These are phyloP conservation scores for Wickerhamiella sergipiensis DNA, from an alignment of 805 yeast genomes.

Conservation along the genomic window DNA sequence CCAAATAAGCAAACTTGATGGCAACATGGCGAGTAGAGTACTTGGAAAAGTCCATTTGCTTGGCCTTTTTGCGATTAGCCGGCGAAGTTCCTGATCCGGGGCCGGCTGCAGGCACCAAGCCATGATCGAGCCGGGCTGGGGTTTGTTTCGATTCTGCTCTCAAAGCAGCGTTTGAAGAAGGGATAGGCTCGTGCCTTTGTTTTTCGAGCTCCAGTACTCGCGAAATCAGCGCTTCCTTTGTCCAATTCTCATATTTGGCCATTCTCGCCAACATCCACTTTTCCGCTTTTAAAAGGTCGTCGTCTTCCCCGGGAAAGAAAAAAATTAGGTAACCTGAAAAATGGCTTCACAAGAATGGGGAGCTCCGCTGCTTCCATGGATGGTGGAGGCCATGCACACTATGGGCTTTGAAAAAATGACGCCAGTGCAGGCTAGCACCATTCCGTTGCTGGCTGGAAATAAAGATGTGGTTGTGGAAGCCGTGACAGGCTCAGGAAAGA, in stretches of 20 bases:
- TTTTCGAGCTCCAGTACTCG: constrained; percentile 45
- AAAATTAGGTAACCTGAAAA: constrained; percentile 3
- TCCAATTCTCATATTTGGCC: constrained; percentile 31
- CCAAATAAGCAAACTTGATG: constrained; percentile 66
- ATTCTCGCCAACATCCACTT: constrained; percentile 3
- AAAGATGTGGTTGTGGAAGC: constrained; percentile 97
- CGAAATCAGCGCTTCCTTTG: constrained; percentile 47
- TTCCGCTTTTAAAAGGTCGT: no score
- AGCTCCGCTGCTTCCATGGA: constrained; percentile 18
- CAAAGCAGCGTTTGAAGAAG: constrained; percentile 1
- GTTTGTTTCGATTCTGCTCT: neutral
- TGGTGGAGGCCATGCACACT: constrained; percentile 49
- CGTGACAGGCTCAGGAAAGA: constrained; percentile 97
- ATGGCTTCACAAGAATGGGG: constrained; percentile 15
- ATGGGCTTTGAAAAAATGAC: constrained; percentile 76
- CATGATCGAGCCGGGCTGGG: neutral
- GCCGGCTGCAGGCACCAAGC: neutral
- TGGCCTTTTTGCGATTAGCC: constrained; percentile 23
- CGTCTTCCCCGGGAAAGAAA: neutral
- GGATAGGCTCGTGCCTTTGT: neutral
- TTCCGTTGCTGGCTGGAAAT: constrained; percentile 68
- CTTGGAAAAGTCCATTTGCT: constrained; percentile 51
- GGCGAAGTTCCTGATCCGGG: neutral
- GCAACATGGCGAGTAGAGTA: constrained; percentile 60
- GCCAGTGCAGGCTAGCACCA: constrained; percentile 91